Percentiles rank a stretch among this genome's conserved stretches.
These are phyloP conservation scores for Beta vulgaris DNA, from an alignment of 148 eudicot genomes.

Conservation along the genomic window DNA sequence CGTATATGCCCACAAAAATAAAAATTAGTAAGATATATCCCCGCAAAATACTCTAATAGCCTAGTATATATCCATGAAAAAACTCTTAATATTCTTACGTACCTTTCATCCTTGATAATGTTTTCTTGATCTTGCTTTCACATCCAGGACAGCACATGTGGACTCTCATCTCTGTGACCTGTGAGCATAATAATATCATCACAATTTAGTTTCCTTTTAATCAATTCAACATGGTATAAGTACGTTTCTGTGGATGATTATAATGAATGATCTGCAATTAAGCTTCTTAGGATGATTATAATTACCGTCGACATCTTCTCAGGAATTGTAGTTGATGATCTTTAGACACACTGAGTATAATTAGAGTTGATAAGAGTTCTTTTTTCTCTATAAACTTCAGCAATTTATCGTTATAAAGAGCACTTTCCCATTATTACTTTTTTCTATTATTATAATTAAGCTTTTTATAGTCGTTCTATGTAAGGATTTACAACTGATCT, in stretches of 20 bases:
- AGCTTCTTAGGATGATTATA: no score
- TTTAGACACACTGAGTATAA: neutral
- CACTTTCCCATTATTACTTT: no score
- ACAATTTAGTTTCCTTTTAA: neutral
- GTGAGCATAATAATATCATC: neutral
- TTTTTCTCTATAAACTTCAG: no score
- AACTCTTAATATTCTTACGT: neutral
- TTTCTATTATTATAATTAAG: no score
- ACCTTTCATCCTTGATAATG: slow-evolving; percentile 65
- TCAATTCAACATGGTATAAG: neutral
- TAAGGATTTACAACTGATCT: slow-evolving; percentile 5
- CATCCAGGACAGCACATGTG: slow-evolving; percentile 78
- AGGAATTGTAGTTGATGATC: neutral
- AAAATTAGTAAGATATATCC: no score
- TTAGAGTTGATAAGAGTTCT: neutral
- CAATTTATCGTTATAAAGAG: neutral
- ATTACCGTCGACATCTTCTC: slow-evolving; percentile 30
- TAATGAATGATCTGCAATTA: no score
- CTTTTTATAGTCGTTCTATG: no score
- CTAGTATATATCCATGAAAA: no score
- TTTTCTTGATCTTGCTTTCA: slow-evolving; percentile 56
- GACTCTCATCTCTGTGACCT: slow-evolving; percentile 69
- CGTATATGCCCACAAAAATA: no score
- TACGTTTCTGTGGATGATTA: neutral
- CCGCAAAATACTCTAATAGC: no score